Evolutionary conservation across 1,139 yeast species (phyloP), one percentile per base, ranked within the genome.

Genomic region (Pichia sp.): DNA sequence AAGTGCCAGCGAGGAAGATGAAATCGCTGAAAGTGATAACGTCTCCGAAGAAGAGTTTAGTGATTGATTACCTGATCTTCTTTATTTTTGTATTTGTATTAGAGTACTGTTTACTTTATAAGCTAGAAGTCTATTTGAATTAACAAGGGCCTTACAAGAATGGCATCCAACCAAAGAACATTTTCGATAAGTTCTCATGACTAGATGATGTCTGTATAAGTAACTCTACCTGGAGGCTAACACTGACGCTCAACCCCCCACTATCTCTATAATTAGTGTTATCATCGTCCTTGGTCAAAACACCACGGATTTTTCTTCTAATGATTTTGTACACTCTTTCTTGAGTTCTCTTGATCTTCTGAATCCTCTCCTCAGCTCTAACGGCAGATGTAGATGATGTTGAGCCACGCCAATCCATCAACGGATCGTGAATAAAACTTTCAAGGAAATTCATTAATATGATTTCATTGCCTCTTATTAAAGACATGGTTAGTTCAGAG

Each of bases 121-220:
- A n/a, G n/a, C n/a, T n/a, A n/a, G n/a, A n/a, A n/a, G n/a, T n/a
- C n/a, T n/a, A n/a, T n/a, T n/a, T n/a, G n/a, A n/a, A n/a, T n/a
- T n/a, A n/a, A n/a, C n/a, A n/a, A n/a, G n/a, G n/a, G n/a, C 12
- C 13, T n/a, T 40, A 40, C 21, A 40, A 35, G 29, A 33, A 40
- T 31, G 97, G 80, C 52, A 84, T 73, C 98, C 98, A 91, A 3
- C 99, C 99, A 24, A 84, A 77, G 58, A 86, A 93, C 98, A 93
- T 91, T 48, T 72, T 80, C 22, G 85, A 69, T 35, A 93, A 62
- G 45, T 80, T 77, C 36, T 78, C 84, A 6, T 66, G 64, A 5
- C 86, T 77, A 0, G 84, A 72, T 0, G 98, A 94, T 44, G 83
- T 86, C 49, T 83, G 88, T 33, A 91, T 83, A 40, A 91, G 69